Base-by-base conservation (phyloP, 805 yeast species). In the Monosporozyma aerobia region DNA sequence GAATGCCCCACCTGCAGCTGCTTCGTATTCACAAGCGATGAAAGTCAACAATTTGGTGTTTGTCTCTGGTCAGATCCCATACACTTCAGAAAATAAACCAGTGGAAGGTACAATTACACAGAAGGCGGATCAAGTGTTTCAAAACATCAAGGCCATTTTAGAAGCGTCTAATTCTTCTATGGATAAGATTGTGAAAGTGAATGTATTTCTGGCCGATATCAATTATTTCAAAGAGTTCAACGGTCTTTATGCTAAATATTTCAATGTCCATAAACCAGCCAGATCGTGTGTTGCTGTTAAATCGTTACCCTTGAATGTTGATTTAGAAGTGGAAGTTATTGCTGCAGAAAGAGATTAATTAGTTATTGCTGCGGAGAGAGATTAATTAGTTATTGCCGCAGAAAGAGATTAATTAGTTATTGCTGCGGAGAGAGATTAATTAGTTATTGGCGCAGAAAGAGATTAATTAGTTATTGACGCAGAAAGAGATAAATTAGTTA, bases 261-360 rank as follows among this genome's bases (percentile, higher is more conserved):
- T 87, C 75, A 77, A 69, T 64, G 74, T 72, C 45, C 90, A 84
- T 73, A 85, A 85, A 70, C 97, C 98, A 48, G 97, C 98, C 39
- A 87, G 98, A 79, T 87, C 97, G 2, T 92, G 97, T 77, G 95
- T 92, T 62, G 97, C 97, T 47, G 97, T 90, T 58, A 83, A 82
- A 71, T 80, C 79, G 59, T 82, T 92, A 62, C 99, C 99, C 54
- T 79, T 92, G 68, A 88, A 89, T 56, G 88, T 83, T 56, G 85
- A 80, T 55, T 77, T 74, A 58, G 98, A 92, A 76, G 81, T 92
- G 73, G 98, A 90, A 76, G 89, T 85, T 54, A 74, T 92, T 73
- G 98, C 97, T 55, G 75, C 87, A 55, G 95, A 84, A 71, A 75
- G 76, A 51, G 51, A 55, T 39, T 53, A 47, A 43, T 8, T 14